These are phyloP conservation scores for Asterella californica DNA, from an alignment of 225 moss, liverwort and hornwort species.

Conservation along the genomic window DNA sequence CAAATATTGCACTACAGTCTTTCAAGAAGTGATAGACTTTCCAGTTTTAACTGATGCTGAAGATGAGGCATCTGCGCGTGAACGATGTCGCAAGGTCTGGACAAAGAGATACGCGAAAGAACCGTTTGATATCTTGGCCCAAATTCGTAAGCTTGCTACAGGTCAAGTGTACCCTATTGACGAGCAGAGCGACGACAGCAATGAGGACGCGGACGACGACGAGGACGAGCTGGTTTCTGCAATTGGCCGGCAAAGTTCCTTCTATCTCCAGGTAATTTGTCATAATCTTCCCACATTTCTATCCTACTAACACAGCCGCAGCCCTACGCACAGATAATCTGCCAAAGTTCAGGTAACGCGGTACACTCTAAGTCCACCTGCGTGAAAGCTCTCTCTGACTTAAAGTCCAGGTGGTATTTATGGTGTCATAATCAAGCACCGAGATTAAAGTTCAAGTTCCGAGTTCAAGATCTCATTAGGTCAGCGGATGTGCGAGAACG, in stretches of 20 bases:
- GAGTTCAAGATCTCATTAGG: no score
- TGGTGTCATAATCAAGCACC: no score
- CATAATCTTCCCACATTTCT: no score
- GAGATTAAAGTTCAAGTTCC: no score
- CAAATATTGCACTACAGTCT: constrained; percentile 48
- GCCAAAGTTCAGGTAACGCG: no score
- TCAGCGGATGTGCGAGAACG: no score
- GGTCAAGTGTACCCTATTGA: constrained; percentile 42
- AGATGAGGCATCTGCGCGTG: constrained; percentile 56
- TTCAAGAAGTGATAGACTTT: constrained; percentile 54
- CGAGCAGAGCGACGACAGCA: constrained; percentile 23
- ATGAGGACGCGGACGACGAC: constrained; percentile 29
- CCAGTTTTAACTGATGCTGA: constrained; percentile 50
- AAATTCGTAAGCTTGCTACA: constrained; percentile 56
- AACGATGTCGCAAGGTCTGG: constrained; percentile 61
- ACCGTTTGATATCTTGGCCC: constrained; percentile 51
- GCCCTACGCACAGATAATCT: no score
- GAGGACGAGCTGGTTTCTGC: constrained; percentile 49
- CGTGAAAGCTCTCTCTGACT: no score
- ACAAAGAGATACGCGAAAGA: constrained; percentile 45
- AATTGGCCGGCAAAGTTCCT: constrained; percentile 78
- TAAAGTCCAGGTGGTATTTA: no score
- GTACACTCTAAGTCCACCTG: no score
- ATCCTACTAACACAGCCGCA: no score
- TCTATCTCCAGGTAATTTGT: constrained; percentile 71